phyloP scores from a whole-genome alignment of 106 monocot genomes.

The Agapanthus africanus region DNA sequence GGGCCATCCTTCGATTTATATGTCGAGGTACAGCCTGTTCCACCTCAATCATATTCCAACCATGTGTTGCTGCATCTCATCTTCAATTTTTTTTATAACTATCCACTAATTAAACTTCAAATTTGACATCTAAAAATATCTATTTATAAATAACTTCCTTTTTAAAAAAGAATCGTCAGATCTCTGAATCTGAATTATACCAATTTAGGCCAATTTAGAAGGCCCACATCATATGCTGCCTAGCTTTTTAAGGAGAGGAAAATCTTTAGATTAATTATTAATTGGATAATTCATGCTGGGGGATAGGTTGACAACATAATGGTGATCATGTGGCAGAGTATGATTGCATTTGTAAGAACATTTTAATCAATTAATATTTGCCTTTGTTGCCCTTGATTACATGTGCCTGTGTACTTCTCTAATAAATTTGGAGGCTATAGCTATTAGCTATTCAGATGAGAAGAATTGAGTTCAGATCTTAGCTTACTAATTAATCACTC shows the following conservation, averaged over 20 bases:
- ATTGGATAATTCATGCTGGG: background rate
- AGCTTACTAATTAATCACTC: no score
- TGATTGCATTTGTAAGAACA: background rate
- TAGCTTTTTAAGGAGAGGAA: no score
- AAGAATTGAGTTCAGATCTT: no score
- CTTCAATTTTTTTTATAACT: background rate
- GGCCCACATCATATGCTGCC: no score
- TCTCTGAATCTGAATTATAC: background rate
- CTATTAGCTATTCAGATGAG: no score
- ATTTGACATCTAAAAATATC: background rate
- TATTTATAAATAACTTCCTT: background rate
- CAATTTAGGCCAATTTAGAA: background rate
- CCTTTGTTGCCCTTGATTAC: background rate
- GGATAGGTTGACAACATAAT: background rate
- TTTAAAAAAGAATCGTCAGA: background rate
- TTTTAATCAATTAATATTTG: background rate
- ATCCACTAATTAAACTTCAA: no score
- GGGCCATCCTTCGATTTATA: background rate
- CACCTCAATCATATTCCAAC: background rate
- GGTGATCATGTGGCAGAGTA: background rate
- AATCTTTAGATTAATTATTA: background rate
- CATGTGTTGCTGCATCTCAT: background rate
- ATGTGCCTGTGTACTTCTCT: no score
- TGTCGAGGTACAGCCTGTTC: background rate
- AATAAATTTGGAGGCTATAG: no score